These are phyloP conservation scores for Artemisia princeps DNA, from an alignment of 140 eudicot species.

Conservation along the genomic window DNA sequence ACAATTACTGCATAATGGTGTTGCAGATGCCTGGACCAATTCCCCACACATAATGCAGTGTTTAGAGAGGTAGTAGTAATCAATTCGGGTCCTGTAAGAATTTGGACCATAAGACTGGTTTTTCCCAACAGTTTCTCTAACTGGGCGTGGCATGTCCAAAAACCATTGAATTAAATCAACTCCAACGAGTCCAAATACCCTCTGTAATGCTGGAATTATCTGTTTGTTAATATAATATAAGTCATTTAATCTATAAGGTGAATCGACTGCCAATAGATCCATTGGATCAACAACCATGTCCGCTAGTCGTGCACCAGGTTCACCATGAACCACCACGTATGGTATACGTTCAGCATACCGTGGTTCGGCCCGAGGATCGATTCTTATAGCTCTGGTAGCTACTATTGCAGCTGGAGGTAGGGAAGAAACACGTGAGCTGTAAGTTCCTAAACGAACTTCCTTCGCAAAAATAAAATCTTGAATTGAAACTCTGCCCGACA, in stretches of 20 bases:
- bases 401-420: conserved; percentile 97
- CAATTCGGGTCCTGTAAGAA: conserved; percentile 63
- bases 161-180: conserved; percentile 77
- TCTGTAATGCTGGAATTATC: conserved; percentile 81
- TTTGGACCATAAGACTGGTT: conserved; percentile 33
- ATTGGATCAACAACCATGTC: conserved; percentile 86
- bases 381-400: conserved; percentile 77
- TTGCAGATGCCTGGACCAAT: conserved; percentile 49
- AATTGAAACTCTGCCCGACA: conserved; percentile 76
- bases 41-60: conserved; percentile 82
- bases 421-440: conserved; percentile 57
- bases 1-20: conserved; percentile 56
- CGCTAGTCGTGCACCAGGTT: conserved; percentile 87
- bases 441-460: conserved; percentile 92
- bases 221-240: conserved; percentile 83
- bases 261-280: conserved; percentile 65
- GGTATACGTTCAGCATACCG: conserved; percentile 87
- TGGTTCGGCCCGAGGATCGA: conserved; percentile 93
- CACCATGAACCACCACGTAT: conserved; percentile 86
- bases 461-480: conserved; percentile 91
- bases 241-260: conserved; percentile 77
- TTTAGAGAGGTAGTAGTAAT: conserved; percentile 70
- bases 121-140: conserved; percentile 56
- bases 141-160: conserved; percentile 71
- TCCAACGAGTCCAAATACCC: conserved; percentile 84